phyloP scores from a whole-genome alignment of 116 monocot genomes.

The Iris pallida region DNA sequence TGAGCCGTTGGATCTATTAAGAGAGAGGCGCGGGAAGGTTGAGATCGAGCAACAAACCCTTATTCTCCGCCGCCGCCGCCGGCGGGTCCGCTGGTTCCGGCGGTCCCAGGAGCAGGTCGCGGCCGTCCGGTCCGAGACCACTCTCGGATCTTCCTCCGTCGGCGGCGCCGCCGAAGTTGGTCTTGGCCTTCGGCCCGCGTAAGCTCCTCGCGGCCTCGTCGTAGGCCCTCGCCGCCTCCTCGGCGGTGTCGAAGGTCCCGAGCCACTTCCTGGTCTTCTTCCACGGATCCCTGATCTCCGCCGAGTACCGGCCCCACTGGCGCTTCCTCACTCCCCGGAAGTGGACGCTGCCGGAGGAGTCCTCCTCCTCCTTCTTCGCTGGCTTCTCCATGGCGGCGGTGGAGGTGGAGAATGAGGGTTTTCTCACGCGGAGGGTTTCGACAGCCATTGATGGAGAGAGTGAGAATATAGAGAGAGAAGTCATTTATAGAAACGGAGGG shows the following conservation, averaged over 20 bases:
- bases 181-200: conserved; percentile 30
- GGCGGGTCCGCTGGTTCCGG: background rate
- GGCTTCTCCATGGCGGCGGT: too few species aligned
- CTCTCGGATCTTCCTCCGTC: background rate
- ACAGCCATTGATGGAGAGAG: too few species aligned
- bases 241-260: conserved; percentile 39
- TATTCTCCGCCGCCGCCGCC: conserved; percentile 7
- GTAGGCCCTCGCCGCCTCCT: conserved; percentile 35
- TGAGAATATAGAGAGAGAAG: too few species aligned
- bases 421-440: too few species aligned
- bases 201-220: conserved; percentile 32
- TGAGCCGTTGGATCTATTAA: conserved; percentile 5
- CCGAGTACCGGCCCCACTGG: conserved; percentile 37
- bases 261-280: conserved; percentile 38
- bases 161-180: conserved; percentile 21
- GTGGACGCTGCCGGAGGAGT: background rate
- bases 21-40: conserved; percentile 21
- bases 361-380: background rate
- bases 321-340: conserved; percentile 9
- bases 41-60: conserved; percentile 18
- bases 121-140: background rate
- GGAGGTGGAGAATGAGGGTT: too few species aligned
- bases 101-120: conserved; percentile 12
- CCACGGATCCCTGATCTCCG: conserved; percentile 41
- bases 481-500: too few species aligned